phyloP scores from a whole-genome alignment of 345 rosid species.

The Pistacia integerrima region DNA sequence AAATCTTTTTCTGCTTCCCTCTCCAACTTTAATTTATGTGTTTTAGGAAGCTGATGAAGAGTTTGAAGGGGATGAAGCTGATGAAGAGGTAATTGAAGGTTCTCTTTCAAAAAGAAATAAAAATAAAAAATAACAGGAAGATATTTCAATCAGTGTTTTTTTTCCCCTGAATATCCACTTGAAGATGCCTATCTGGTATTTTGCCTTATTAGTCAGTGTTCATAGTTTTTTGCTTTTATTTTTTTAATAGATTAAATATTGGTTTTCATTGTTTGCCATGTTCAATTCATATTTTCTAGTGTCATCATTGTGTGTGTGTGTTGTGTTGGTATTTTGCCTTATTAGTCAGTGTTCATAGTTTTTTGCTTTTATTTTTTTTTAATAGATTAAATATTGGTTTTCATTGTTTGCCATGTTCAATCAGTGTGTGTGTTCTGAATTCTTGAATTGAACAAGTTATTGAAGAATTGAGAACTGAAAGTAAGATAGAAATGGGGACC shows the following conservation, averaged over 20 bases:
- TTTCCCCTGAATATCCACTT: neutral
- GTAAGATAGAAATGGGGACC: too few relatives aligned
- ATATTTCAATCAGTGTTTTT: neutral
- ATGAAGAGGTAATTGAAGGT: constrained; percentile 51
- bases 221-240: neutral
- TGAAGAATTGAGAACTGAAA: too few relatives aligned
- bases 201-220: neutral
- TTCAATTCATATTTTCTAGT: too few relatives aligned
- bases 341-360: neutral
- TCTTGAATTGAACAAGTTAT: too few relatives aligned
- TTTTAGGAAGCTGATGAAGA: constrained; percentile 76
- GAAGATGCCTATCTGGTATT: neutral
- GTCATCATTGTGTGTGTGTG: too few relatives aligned
- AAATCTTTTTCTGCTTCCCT: neutral
- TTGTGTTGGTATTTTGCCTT: neutral
- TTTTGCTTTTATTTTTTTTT: neutral
- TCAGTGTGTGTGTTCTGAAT: too few relatives aligned
- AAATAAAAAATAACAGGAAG: neutral
- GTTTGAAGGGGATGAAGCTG: constrained; percentile 58
- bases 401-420: too few relatives aligned
- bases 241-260: too few relatives aligned
- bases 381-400: too few relatives aligned
- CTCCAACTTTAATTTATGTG: constrained; percentile 5
- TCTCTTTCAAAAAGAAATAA: neutral
- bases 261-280: too few relatives aligned